Base-by-base conservation (phyloP, 2,329 filamentous ascomycete species). In the Ascochyta fabae region DNA sequence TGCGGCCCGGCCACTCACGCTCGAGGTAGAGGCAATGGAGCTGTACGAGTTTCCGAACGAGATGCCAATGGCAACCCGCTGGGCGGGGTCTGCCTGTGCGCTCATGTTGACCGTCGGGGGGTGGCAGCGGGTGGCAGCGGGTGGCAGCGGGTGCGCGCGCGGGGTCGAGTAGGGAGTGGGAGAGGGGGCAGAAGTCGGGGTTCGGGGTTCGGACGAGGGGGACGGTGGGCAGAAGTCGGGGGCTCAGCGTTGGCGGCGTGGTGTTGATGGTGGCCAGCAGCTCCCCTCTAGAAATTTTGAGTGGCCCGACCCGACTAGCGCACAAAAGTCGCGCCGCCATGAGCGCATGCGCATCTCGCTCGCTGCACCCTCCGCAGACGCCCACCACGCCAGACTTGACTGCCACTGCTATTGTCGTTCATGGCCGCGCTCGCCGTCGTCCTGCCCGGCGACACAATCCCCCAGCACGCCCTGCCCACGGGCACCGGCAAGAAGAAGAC, bases 1-100 rank as follows among this genome's bases (percentile, higher is more conserved):
- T 12, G 4, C 6, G 10, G 15, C 3, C 12, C n/a, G 6, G 15
- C 5, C 39, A 33, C 81, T 62, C 77, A 86, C 84, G 60, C 78
- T 78, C 60, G 88, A 86, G 42, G 93, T 96, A 76, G 88, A 92
- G 69, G 94, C 94, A 80, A 99, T 97, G 58, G 92, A 97, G 81
- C 92, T 96, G 87, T 96, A 96, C 60, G 92, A 93, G 83, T 98
- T 99, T 80, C 95, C 95, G 83, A 98, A 97, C 66, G 93, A 90
- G 75, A 99, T 92, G 77, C 95, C 95, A 79, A 99, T 98, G 75
- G 89, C 91, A 71, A 83, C 83, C 70, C 84, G 79, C 77, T 84
- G 81, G 69, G 72, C 77, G 73, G 75, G 76, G 68, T 71, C 76
- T 72, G 76, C 78, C 75, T 80, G 83, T 78, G 69, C 80, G 75